Evolutionary conservation across 768 basidiomycete genomes (phyloP).

Genomic region (Boletales sp.): DNA sequence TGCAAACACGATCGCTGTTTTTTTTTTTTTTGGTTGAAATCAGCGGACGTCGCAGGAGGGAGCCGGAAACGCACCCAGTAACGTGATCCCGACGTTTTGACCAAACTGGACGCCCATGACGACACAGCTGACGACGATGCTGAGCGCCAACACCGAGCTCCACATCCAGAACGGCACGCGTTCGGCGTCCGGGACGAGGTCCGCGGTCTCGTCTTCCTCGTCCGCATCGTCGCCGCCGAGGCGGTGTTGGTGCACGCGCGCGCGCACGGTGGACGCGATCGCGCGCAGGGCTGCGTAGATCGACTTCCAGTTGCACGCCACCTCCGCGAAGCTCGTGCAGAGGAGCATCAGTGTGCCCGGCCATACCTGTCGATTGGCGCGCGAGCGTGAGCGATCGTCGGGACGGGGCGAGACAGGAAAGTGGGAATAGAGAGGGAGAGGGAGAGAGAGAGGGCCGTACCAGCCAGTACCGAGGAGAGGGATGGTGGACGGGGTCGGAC

Average conservation of each 20-base stretch:
- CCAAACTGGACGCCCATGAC: slow-evolving; percentile 53
- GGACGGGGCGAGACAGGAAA: no score
- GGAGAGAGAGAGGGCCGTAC: background rate
- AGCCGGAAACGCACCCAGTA: slow-evolving; percentile 15
- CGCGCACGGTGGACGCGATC: no score
- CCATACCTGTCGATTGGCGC: slow-evolving; percentile 19
- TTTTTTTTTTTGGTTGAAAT: background rate
- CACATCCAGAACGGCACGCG: slow-evolving; percentile 57
- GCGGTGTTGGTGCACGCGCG: no score
- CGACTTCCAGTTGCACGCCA: slow-evolving; percentile 23
- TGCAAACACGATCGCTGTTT: slow-evolving; percentile 46
- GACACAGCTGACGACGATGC: slow-evolving; percentile 47
- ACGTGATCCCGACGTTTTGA: slow-evolving; percentile 43
- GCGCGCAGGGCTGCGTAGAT: slow-evolving; percentile 5
- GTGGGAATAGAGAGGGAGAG: no score
- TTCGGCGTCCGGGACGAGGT: slow-evolving; percentile 51
- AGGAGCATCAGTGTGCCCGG: slow-evolving; percentile 45
- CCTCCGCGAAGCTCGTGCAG: slow-evolving; percentile 39
- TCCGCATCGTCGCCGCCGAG: no score
- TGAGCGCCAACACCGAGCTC: slow-evolving; percentile 45
- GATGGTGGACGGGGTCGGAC: slow-evolving; percentile 38
- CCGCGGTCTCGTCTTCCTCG: slow-evolving; percentile 39
- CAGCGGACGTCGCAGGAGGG: background rate
- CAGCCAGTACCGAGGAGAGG: slow-evolving; percentile 60
- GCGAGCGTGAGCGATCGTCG: background rate